These are phyloP conservation scores for Epichloe elymi DNA, from an alignment of 2,329 filamentous ascomycete genomes.

Conservation along the genomic window DNA sequence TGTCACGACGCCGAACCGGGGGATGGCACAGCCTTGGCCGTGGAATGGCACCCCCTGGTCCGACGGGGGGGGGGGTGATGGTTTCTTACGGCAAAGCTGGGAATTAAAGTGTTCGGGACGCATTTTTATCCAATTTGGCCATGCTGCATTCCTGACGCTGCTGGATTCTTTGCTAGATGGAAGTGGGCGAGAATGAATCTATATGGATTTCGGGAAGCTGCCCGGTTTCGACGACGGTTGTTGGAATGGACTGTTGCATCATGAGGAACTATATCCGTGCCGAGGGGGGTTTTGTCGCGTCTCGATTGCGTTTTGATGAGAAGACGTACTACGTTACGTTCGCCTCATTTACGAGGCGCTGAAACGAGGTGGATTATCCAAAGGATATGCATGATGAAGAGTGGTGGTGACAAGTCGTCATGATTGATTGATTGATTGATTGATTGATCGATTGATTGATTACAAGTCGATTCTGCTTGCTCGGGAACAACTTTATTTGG, in stretches of 20 bases:
- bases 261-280: too few species aligned
- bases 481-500: too few species aligned
- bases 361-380: not conserved
- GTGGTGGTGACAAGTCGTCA: not conserved
- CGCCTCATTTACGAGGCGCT: not conserved
- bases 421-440: not conserved
- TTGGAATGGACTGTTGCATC: not conserved
- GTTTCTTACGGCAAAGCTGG: too few species aligned
- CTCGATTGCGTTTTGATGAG: not conserved
- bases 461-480: too few species aligned
- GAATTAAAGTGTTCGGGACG: not conserved
- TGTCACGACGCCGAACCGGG: not conserved
- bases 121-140: too few species aligned
- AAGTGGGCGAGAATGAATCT: not conserved
- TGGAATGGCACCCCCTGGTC: not conserved
- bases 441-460: not conserved
- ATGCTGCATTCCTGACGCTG: too few species aligned
- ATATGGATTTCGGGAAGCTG: not conserved
- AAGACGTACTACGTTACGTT: not conserved
- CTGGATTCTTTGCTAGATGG: too few species aligned
- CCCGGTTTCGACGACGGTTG: not conserved
- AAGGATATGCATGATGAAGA: not conserved
- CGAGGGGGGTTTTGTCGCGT: not conserved
- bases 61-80: not conserved
- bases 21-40: not conserved